Percentiles rank a stretch among this genome's conserved stretches.
These are phyloP conservation scores for Xylaria multiplex DNA, from an alignment of 2,329 filamentous ascomycete species.

Conservation along the genomic window DNA sequence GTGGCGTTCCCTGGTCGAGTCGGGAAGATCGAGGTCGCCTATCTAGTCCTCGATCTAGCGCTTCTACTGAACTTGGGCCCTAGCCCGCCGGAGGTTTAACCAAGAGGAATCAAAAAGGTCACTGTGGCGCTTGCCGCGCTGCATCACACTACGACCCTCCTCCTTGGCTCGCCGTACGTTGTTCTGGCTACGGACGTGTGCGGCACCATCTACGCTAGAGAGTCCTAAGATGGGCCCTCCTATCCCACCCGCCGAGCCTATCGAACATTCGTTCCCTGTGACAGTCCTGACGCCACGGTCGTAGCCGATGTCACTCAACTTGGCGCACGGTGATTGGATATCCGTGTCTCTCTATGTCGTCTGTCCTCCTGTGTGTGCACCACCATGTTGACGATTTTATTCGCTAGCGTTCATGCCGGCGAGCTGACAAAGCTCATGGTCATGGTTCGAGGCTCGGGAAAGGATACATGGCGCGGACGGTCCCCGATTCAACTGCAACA, in stretches of 20 bases:
- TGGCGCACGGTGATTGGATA: conserved; percentile 25
- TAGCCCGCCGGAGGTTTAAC: too few species aligned
- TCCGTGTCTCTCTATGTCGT: conserved; percentile 14
- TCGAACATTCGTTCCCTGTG: conserved; percentile 3
- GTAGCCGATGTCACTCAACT: conserved; percentile 33
- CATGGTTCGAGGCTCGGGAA: conserved; percentile 14
- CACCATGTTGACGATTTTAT: conserved; percentile 17
- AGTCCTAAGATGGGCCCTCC: neutral
- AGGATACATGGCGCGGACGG: neutral
- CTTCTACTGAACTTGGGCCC: neutral
- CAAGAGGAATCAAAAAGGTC: too few species aligned
- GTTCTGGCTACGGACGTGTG: neutral
- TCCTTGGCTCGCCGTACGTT: neutral
- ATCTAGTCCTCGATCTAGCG: conserved; percentile 3
- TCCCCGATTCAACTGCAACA: conserved; percentile 18
- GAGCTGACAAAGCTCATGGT: conserved; percentile 19
- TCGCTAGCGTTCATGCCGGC: conserved; percentile 24
- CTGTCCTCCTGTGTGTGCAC: conserved; percentile 13
- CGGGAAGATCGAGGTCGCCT: conserved; percentile 18
- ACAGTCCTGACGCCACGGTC: conserved; percentile 25
- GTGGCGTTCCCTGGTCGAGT: neutral
- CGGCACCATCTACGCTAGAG: neutral
- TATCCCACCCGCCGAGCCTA: neutral
- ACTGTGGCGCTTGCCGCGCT: conserved; percentile 11
- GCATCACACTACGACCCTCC: neutral